Evolutionary conservation across 352 stramenopile genomes (phyloP).

Genomic region (Pythium aquatile): DNA sequence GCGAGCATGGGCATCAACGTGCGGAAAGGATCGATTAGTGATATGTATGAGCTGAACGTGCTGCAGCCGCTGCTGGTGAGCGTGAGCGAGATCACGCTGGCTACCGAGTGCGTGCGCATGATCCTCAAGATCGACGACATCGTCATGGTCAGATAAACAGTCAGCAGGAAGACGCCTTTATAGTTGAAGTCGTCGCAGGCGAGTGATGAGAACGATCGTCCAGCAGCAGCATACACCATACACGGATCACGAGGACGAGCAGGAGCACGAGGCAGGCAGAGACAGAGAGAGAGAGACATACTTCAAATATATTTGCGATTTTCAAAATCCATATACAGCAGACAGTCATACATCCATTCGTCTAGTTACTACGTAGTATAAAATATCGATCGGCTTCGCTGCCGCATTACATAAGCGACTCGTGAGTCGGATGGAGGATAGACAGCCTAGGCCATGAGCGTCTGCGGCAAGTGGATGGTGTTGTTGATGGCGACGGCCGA

Average conservation of each 20-base stretch:
- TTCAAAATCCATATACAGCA: constrained; percentile 1
- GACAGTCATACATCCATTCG: background rate
- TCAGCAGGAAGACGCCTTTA: background rate
- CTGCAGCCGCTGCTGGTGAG: constrained; percentile 99
- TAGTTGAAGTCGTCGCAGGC: background rate
- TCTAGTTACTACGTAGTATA: background rate
- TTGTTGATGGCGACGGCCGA: constrained; percentile 69
- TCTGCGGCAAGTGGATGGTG: constrained; percentile 49
- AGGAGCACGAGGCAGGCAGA: background rate
- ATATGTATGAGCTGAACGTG: constrained; percentile 99
- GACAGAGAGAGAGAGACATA: background rate
- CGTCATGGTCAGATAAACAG: constrained; percentile 92
- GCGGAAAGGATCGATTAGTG: constrained; percentile 93
- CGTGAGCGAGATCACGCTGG: constrained; percentile 96
- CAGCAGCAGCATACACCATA: background rate
- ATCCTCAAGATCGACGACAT: constrained; percentile 99
- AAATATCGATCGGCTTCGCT: constrained; percentile 7
- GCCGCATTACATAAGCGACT: constrained; percentile 4
- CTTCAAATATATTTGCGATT: constrained; percentile 18
- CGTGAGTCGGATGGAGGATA: background rate
- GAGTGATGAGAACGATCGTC: background rate
- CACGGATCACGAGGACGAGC: too few relatives aligned
- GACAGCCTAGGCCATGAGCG: constrained; percentile 23
- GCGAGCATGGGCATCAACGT: constrained; percentile 97
- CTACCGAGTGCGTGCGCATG: constrained; percentile 99